phyloP scores from a whole-genome alignment of 2,329 filamentous ascomycete genomes.

The Ophiostoma pallidulum region DNA sequence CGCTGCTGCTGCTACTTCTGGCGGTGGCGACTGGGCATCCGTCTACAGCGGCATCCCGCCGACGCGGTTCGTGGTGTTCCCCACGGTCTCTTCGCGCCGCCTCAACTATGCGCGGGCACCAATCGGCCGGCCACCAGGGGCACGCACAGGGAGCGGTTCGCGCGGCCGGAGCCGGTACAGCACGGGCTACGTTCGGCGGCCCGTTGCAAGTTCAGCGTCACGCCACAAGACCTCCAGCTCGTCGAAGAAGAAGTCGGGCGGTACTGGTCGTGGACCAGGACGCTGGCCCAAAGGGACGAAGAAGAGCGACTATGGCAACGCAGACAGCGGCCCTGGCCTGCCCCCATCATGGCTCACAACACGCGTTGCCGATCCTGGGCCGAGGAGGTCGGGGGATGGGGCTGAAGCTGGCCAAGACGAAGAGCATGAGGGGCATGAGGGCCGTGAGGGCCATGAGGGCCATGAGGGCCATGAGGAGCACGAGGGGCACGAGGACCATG shows the following conservation, averaged over 20 bases:
- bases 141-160: conserved; percentile 27
- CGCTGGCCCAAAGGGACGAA: conserved; percentile 60
- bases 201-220: conserved; percentile 22
- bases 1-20: too few relatives aligned
- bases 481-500: neutral
- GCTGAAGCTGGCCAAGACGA: neutral
- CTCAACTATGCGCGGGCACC: conserved; percentile 35
- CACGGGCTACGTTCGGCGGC: conserved; percentile 24
- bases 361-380: conserved; percentile 10
- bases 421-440: neutral
- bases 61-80: conserved; percentile 69
- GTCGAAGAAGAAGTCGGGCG: conserved; percentile 45
- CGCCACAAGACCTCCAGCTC: conserved; percentile 30
- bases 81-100: conserved; percentile 47
- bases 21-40: conserved; percentile 34
- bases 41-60: conserved; percentile 53
- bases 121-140: conserved; percentile 29
- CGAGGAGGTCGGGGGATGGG: neutral
- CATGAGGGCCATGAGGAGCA: neutral
- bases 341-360: conserved; percentile 46
- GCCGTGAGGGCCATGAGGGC: neutral
- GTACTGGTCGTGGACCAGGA: conserved; percentile 55
- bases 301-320: conserved; percentile 59
- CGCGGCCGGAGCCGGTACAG: conserved; percentile 32
- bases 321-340: conserved; percentile 54